A percentile compares a stretch with the other conserved stretches of the same genome.
Conservation (phyloP, 192 early-diverging fungal species). For the Backusella tuberculispora region DNA sequence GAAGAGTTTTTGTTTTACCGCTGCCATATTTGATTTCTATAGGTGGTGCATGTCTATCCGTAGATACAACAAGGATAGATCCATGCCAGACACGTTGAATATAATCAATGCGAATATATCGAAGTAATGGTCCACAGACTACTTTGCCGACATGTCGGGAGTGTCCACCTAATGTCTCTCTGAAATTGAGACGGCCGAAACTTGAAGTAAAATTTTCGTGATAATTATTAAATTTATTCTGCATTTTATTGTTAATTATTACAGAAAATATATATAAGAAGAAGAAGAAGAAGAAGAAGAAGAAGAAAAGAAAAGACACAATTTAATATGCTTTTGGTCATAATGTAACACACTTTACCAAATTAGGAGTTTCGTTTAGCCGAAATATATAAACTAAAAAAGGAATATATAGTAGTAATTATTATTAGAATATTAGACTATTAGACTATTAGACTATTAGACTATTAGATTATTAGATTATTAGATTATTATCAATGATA, state of each 20-base stretch:
- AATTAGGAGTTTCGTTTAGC: too few relatives aligned
- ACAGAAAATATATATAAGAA: neutral
- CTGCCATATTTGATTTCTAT: slow-evolving; percentile 15
- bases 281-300: neutral
- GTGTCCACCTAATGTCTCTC: neutral
- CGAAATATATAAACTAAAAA: too few relatives aligned
- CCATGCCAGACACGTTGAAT: slow-evolving; percentile 46
- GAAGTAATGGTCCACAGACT: slow-evolving; percentile 47
- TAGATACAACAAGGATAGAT: slow-evolving; percentile 48
- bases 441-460: too few relatives aligned
- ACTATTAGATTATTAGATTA: too few relatives aligned
- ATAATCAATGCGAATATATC: slow-evolving; percentile 49
- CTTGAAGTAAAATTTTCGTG: neutral
- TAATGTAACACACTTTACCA: too few relatives aligned
- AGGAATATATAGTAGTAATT: too few relatives aligned
- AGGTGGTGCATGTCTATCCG: slow-evolving; percentile 34
- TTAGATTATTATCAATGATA: too few relatives aligned
- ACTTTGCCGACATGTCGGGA: slow-evolving; percentile 20
- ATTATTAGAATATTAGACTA: too few relatives aligned
- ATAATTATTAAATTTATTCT: neutral
- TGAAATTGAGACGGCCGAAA: neutral
- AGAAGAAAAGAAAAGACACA: neutral
- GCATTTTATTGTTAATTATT: neutral
- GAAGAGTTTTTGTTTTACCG: neutral
- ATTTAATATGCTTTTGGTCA: too few relatives aligned